A percentile compares a stretch with the other conserved stretches of the same genome.
phyloP scores from a whole-genome alignment of 2,329 filamentous ascomycete species.

The Cercospora berteroae region DNA sequence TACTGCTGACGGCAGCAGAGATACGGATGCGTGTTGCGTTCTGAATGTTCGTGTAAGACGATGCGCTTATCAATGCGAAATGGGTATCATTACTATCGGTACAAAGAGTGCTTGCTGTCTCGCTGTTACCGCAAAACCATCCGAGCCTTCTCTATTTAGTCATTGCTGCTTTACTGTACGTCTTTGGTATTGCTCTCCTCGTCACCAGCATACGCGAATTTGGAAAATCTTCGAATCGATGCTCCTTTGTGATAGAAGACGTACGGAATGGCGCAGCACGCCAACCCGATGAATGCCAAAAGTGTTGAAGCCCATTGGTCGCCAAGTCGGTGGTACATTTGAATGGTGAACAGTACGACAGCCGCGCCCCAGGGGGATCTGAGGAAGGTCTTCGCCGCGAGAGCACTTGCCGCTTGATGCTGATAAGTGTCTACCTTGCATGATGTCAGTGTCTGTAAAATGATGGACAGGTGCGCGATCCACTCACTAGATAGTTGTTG shows the following conservation, averaged over 20 bases:
- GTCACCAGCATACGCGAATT: slow-evolving; percentile 67
- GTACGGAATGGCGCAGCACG: slow-evolving; percentile 48
- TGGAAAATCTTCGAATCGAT: slow-evolving; percentile 64
- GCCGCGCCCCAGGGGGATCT: slow-evolving; percentile 23
- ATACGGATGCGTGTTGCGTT: not conserved
- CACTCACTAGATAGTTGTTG: slow-evolving; percentile 44
- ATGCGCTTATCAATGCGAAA: not conserved
- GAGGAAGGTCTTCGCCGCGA: slow-evolving; percentile 38
- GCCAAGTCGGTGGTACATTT: slow-evolving; percentile 43
- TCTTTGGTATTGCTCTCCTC: slow-evolving; percentile 45
- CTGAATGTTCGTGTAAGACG: not conserved
- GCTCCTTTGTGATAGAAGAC: slow-evolving; percentile 78
- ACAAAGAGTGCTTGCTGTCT: not conserved
- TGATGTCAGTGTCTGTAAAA: not conserved
- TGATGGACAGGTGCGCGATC: not conserved
- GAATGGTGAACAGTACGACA: slow-evolving; percentile 35
- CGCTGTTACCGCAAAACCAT: not conserved
- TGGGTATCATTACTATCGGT: not conserved
- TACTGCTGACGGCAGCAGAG: not conserved
- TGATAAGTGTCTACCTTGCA: slow-evolving; percentile 61
- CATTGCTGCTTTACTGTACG: slow-evolving; percentile 15
- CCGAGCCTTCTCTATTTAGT: not conserved
- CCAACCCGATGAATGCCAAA: slow-evolving; percentile 44
- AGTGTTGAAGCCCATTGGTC: slow-evolving; percentile 49
- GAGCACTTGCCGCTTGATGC: slow-evolving; percentile 61